Evolutionary conservation across 495 filamentous ascomycete species (phyloP), one percentile per base, ranked within the genome.

Genomic region (Tuber magnatum): DNA sequence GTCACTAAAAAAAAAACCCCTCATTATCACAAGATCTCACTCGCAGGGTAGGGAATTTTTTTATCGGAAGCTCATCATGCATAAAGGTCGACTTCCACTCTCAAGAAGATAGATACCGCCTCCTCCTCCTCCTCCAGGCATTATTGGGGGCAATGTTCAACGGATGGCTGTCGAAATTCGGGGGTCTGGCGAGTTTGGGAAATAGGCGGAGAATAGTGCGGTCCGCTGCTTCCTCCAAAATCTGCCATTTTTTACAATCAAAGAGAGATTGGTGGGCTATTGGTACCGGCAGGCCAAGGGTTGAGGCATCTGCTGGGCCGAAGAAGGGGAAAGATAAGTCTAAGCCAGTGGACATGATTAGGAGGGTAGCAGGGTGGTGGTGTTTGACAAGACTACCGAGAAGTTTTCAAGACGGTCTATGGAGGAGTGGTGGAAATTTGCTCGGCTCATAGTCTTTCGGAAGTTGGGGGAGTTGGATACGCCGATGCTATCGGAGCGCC

Each of bases 391-490:
- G 65, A 79, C 69, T 38, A 79, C 86, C 9, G 87, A 86, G 2
- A 91, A 88, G 1, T 79, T 74, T 85, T 85, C 69, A 78, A 89
- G 88, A 89, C 91, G 93, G 38, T 90, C 91, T 0, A 90, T 93
- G 42, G 86, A 87, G 79, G 88, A 91, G 75, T 93, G 86, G n/a
- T 96, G 83, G 8, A 86, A 86, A 70, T 92, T 91, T 1, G 89
- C 86, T 8, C 84, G 77, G 14, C 93, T 82, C 5, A 83, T 80
- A 24, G 87, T 85, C 24, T 88, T 89, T 72, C 72, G 70, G 71
- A 74, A 73, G 38, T 73, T 85, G 81, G 7, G 81, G 75, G 38
- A 77, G 78, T 35, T 82, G 76, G 3, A 85, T 65, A 79, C 76
- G 9, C 77, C 77, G 22, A 79, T 76, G 38, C 79, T 79, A 14